A percentile compares a stretch with the other conserved stretches of the same genome.
Evolutionary conservation across 2,329 filamentous ascomycete species (phyloP).

Genomic region (Pyrenochaeta sp.): DNA sequence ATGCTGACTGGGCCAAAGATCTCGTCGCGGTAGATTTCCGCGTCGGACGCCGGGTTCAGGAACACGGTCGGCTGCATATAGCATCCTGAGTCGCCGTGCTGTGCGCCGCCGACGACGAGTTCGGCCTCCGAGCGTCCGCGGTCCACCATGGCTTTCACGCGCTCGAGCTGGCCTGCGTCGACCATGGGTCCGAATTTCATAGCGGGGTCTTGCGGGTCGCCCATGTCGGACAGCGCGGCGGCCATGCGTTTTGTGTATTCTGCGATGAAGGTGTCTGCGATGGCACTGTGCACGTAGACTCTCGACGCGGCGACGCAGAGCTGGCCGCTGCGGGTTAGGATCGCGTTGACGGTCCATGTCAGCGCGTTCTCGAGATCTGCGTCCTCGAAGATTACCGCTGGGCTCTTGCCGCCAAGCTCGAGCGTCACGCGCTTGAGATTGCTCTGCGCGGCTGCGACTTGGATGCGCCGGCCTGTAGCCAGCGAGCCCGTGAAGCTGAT

Average conservation of each 20-base stretch:
- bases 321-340: background rate
- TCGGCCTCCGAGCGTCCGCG: background rate
- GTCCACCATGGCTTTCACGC: background rate
- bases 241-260: no score
- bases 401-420: slow-evolving; percentile 53
- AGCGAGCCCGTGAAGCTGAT: slow-evolving; percentile 45
- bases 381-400: slow-evolving; percentile 53
- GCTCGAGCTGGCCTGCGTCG: background rate
- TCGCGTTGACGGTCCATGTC: background rate
- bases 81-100: slow-evolving; percentile 1
- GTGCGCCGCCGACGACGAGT: background rate
- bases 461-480: slow-evolving; percentile 48
- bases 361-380: slow-evolving; percentile 53
- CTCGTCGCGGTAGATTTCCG: slow-evolving; percentile 19
- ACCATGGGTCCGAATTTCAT: background rate
- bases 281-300: background rate
- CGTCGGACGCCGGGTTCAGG: slow-evolving; percentile 21
- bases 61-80: slow-evolving; percentile 30
- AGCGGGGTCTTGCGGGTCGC: background rate
- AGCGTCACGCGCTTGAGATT: slow-evolving; percentile 54
- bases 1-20: slow-evolving; percentile 31
- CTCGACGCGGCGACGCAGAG: background rate
- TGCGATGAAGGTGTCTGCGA: background rate
- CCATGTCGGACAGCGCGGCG: no score
- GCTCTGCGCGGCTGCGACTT: slow-evolving; percentile 35